Evolutionary conservation across 441 rosid species (phyloP), one percentile per base, ranked within the genome.

Genomic region (Populus hybrid): DNA sequence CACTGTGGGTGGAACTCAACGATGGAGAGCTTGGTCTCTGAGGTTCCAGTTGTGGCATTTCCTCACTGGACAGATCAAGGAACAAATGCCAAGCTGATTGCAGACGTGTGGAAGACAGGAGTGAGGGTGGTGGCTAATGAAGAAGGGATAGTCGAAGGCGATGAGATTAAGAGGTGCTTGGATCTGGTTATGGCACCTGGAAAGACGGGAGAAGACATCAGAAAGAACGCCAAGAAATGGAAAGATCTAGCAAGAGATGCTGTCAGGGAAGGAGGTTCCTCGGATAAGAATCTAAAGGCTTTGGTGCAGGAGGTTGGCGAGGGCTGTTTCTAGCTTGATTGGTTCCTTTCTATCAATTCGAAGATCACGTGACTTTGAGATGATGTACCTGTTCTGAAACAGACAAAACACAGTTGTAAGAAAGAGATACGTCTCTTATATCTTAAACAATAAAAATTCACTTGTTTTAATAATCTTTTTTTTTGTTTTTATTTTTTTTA

Each of bases 1-100:
- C 88, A 86, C 14, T 76, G 82, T 32, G 85, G 88, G 23, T 83
- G 86, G 86, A 84, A 84, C 30, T 28, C 30, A 28, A 28, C 30
- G 3, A 3, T 28, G 30, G 30, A 28, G 30, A 28, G 30, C 30
- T 28, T 86, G 71, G 69, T 40, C 19, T 73, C 61, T 1, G 85
- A 83, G 6, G 81, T 82, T 5, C 85, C 86, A 2, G 64, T 84
- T 66, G 83, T 86, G 75, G 83, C 78, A 0, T 74, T 78, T 26
- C 88, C 86, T 0, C 88, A 75, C 53, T 82, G 80, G 81, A 12
- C 75, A 0, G 88, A 84, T 38, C 88, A 86, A 9, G 24, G 9
- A 9, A 79, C 81, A 9, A 86, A 84, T 34, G 85, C 83, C 23
- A 86, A 80, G 79, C 40, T 84, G 24, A 65, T 82, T 0, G 80